Evolutionary conservation across 139 green algal genomes (phyloP), one percentile per base, ranked within the genome.

Genomic region (Chlorella ohadii): DNA sequence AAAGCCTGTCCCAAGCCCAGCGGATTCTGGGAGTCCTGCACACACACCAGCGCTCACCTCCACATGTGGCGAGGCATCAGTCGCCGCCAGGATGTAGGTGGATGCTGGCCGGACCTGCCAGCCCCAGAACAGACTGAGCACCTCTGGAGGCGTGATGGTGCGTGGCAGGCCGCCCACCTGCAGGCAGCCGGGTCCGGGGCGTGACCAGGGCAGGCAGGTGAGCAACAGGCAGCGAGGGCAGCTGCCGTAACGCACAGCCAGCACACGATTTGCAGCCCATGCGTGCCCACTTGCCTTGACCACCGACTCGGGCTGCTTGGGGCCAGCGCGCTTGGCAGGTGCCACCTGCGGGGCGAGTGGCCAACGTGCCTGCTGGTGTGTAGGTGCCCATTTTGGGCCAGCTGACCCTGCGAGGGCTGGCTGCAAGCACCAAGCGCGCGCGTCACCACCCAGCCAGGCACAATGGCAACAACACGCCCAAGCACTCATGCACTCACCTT

Each of bases 91-190:
- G 36, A 81, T 39, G 20, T 81, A 19, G 3, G 64, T 72, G 86
- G 76, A 28, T 28, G 36, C 78, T 1, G 28, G 41, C 23, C n/a
- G 56, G 1, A 68, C 79, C 39, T 79, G 85, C 73, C 75, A 76
- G 47, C 83, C 83, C n/a, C 47, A 85, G 51, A 89, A 86, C 19
- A 90, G 79, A 64, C 86, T 77, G 13, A 83, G 66, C 36, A 89
- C 74, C 41, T 89, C 86, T 17, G 64, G 38, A 23, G 79, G 39
- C 19, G 51, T 79, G 72, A 78, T 78, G 56, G 79, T 79, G 13
- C 63, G 23, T 1, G 87, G 87, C 68, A 90, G 79, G 22, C 87
- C 86, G 28, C 34, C 15, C 12, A 81, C 74, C 74, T 81, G 74
- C 33, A 39, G 1, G 33, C 16, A 31, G 59, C 0, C 0, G n/a